phyloP scores from a whole-genome alignment of 306 rosid species.

The Arachis hypogaea region DNA sequence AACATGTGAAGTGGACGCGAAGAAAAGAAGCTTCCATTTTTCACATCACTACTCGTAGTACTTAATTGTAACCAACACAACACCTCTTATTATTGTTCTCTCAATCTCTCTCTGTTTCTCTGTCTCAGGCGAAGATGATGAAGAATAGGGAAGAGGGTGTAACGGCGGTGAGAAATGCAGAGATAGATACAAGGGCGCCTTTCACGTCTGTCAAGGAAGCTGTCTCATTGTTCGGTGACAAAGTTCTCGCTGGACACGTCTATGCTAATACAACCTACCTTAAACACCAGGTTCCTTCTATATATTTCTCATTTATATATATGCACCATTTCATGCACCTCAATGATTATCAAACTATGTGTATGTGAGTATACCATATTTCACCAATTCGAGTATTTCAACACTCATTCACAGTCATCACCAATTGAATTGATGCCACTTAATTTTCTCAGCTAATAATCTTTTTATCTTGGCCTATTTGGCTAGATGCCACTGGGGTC shows the following conservation, averaged over 20 bases:
- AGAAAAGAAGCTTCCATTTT: slow-evolving; percentile 83
- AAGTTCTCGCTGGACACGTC: slow-evolving; percentile 74
- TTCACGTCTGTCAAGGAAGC: slow-evolving; percentile 92
- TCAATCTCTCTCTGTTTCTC: slow-evolving; percentile 20
- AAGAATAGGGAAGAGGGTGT: slow-evolving; percentile 47
- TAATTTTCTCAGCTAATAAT: too few species aligned
- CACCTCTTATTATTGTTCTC: slow-evolving; percentile 10
- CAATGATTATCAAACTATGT: too few species aligned
- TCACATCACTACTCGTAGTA: slow-evolving; percentile 18
- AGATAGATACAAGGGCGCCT: slow-evolving; percentile 79
- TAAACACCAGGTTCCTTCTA: slow-evolving; percentile 63
- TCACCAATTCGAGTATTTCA: too few species aligned
- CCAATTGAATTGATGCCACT: too few species aligned
- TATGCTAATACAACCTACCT: slow-evolving; percentile 61
- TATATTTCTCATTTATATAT: too few species aligned
- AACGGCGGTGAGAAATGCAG: slow-evolving; percentile 57
- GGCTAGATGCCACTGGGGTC: too few species aligned
- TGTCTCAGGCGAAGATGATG: not conserved
- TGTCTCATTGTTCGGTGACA: slow-evolving; percentile 76
- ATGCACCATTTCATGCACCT: too few species aligned
- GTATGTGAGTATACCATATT: too few species aligned
- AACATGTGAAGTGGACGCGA: slow-evolving; percentile 94
- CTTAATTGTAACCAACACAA: slow-evolving; percentile 15
- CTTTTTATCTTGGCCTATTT: too few species aligned
- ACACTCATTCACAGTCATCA: too few species aligned